These are phyloP conservation scores for Elsinoe australis DNA, from an alignment of 2,329 filamentous ascomycete genomes.

Conservation along the genomic window DNA sequence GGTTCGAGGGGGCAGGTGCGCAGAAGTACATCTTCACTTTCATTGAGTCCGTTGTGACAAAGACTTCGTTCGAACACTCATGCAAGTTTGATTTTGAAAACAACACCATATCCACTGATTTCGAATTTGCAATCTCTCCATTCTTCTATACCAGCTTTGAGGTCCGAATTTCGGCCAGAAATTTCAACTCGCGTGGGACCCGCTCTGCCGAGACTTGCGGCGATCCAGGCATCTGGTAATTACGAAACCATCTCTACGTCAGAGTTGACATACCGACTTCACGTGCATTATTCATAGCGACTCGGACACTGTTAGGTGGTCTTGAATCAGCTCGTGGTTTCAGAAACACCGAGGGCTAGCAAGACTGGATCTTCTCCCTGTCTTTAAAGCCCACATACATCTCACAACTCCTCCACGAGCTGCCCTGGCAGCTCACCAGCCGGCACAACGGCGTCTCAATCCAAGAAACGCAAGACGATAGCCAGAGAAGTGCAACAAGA, in stretches of 20 bases:
- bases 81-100: no score
- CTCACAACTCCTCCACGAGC: constrained; percentile 11
- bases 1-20: not conserved
- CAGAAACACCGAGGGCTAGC: no score
- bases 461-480: constrained; percentile 43
- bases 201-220: constrained; percentile 6
- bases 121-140: not conserved
- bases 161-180: constrained; percentile 8
- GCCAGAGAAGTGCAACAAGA: constrained; percentile 25
- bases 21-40: constrained; percentile 2
- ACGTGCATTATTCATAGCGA: no score
- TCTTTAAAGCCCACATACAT: not conserved
- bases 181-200: constrained; percentile 4
- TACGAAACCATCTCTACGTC: constrained; percentile 13
- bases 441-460: constrained; percentile 23
- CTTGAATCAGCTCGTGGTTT: no score
- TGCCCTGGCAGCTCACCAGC: constrained; percentile 21
- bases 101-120: not conserved
- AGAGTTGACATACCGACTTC: no score
- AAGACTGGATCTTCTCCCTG: no score
- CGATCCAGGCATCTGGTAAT: constrained; percentile 11
- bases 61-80: no score
- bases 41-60: no score
- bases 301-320: no score
- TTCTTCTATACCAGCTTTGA: not conserved